phyloP scores from a whole-genome alignment of 1,284 basidiomycete species.

The Ceratobasidium sp. region DNA sequence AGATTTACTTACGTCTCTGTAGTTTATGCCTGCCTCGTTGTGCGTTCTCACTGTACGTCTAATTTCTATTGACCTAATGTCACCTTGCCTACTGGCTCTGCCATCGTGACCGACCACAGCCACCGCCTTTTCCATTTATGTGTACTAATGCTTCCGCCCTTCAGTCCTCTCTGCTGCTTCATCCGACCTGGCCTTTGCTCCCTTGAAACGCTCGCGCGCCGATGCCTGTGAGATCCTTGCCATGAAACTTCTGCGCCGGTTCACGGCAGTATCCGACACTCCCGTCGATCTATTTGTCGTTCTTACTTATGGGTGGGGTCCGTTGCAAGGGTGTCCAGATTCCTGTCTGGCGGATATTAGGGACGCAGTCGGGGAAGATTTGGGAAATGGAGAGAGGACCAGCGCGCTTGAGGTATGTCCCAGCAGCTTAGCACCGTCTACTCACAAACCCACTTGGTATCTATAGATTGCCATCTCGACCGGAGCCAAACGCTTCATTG shows the following conservation, averaged over 20 bases:
- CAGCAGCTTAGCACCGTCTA: not conserved
- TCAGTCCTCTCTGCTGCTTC: conserved; percentile 56
- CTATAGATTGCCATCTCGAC: conserved; percentile 84
- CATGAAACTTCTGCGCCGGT: conserved; percentile 80
- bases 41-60: conserved; percentile 57
- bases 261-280: conserved; percentile 65
- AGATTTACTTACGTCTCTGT: conserved; percentile 45
- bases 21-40: conserved; percentile 77
- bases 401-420: conserved; percentile 77
- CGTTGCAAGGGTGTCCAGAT: conserved; percentile 77
- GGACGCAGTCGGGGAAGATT: conserved; percentile 59
- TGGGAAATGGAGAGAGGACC: conserved; percentile 64
- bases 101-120: conserved; percentile 1
- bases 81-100: not conserved
- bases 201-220: conserved; percentile 73
- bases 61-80: not conserved
- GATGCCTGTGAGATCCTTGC: conserved; percentile 83
- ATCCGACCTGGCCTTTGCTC: conserved; percentile 75
- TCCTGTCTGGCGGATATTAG: conserved; percentile 71
- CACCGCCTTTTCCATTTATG: not conserved
- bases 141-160: conserved; percentile 42
- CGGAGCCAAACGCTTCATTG: conserved; percentile 76
- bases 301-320: conserved; percentile 80
- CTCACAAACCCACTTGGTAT: conserved; percentile 13
- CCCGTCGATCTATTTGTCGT: conserved; percentile 73